Evolutionary conservation across 208 protist species (phyloP).

Genomic region (Vickermania spadyakhi): DNA sequence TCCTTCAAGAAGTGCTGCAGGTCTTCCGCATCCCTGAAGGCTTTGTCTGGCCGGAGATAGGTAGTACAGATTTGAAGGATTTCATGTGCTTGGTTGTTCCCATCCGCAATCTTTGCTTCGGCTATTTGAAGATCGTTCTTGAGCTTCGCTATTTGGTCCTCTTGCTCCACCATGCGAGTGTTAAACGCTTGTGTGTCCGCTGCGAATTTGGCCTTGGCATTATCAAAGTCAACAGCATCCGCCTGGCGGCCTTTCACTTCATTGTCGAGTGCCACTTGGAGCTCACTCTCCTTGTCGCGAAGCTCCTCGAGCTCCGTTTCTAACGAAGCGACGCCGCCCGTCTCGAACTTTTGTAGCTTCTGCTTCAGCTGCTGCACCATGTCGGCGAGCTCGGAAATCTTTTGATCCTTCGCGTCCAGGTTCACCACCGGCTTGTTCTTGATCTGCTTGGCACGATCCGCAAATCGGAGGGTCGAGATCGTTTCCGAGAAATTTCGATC

Average conservation of each 20-base stretch:
- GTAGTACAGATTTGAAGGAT: constrained; percentile 40
- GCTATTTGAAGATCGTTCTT: constrained; percentile 63
- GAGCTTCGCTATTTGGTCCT: constrained; percentile 52
- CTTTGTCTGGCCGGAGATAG: constrained; percentile 22
- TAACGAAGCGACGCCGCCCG: constrained; percentile 41
- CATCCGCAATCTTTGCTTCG: constrained; percentile 31
- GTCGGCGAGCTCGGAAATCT: constrained; percentile 69
- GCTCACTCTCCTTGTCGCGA: constrained; percentile 48
- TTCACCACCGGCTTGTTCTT: constrained; percentile 90
- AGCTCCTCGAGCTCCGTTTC: constrained; percentile 61
- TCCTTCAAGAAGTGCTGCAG: constrained; percentile 13
- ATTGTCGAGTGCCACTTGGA: constrained; percentile 72
- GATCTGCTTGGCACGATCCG: constrained; percentile 87
- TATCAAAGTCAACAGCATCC: constrained; percentile 66
- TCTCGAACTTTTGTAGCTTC: constrained; percentile 76
- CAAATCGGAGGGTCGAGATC: constrained; percentile 83
- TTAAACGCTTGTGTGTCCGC: constrained; percentile 34
- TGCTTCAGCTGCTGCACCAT: constrained; percentile 65
- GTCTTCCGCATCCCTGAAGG: constrained; percentile 9
- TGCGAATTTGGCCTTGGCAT: constrained; percentile 25
- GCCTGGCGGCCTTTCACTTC: constrained; percentile 55
- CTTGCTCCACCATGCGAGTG: constrained; percentile 22
- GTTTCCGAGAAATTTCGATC: constrained; percentile 85
- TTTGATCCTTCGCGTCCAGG: constrained; percentile 87
- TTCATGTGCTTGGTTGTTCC: constrained; percentile 34